Percentiles rank a stretch among this genome's conserved stretches.
Conservation (phyloP, 2,329 filamentous ascomycete genomes). For the Colletotrichum sp. region DNA sequence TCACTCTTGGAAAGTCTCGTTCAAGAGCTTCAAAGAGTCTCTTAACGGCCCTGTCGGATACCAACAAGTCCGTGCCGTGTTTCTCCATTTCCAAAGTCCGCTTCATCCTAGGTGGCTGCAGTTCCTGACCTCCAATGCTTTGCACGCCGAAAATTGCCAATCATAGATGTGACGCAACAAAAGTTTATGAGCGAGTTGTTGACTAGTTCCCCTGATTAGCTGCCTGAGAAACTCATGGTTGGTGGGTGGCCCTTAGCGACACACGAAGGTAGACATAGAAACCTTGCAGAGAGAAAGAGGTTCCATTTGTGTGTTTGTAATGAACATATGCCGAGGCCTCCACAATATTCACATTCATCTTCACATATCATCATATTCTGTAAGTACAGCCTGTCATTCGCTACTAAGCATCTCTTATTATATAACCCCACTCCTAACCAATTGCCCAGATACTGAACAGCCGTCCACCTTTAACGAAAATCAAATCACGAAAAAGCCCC, state of each 20-base stretch:
- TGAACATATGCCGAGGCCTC: background rate
- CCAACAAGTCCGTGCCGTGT: slow-evolving; percentile 8
- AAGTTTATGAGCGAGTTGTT: background rate
- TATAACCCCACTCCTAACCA: background rate
- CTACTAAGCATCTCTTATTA: background rate
- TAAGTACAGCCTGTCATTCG: background rate
- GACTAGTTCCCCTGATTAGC: rapidly evolving
- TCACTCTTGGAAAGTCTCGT: background rate
- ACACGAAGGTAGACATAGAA: background rate
- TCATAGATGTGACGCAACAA: background rate
- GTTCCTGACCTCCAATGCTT: slow-evolving; percentile 14
- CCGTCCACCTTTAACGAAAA: rapidly evolving
- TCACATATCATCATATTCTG: background rate
- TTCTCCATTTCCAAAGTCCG: slow-evolving; percentile 20
- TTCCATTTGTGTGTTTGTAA: background rate
- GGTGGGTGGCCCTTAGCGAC: background rate
- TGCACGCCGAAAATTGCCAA: background rate
- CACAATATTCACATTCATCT: background rate
- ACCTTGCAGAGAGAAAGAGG: background rate
- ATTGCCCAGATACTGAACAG: background rate
- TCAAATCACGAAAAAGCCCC: background rate
- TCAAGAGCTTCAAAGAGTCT: background rate
- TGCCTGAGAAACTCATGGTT: background rate
- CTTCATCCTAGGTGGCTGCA: slow-evolving; percentile 22
- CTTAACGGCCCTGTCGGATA: background rate